Percentiles rank a stretch among this genome's conserved stretches.
Conservation (phyloP, 805 yeast genomes). For the Hanseniaspora vineae region DNA sequence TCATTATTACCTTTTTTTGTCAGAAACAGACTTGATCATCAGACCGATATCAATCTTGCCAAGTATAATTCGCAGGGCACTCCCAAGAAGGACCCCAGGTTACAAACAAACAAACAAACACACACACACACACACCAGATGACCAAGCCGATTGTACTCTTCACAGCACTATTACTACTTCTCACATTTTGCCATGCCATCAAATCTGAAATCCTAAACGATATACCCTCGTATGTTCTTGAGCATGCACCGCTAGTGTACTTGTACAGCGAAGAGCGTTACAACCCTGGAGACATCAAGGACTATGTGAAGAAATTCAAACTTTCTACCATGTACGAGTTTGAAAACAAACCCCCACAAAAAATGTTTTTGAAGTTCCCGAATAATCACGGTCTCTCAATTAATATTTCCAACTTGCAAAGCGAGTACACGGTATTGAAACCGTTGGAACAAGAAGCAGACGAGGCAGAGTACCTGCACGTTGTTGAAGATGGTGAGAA, state of each 20-base stretch:
- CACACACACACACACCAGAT: no score
- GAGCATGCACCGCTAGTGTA: slow-evolving; percentile 70
- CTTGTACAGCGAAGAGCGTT: slow-evolving; percentile 77
- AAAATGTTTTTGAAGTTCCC: slow-evolving; percentile 31
- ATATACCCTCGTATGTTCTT: slow-evolving; percentile 49
- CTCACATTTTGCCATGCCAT: background rate
- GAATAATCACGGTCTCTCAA: background rate
- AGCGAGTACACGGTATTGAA: slow-evolving; percentile 2
- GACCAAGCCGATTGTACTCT: no score
- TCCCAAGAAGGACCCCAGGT: no score
- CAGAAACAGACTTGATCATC: no score
- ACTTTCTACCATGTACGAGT: slow-evolving; percentile 15
- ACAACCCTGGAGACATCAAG: slow-evolving; percentile 70
- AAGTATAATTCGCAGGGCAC: no score
- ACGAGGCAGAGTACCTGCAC: background rate
- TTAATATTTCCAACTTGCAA: slow-evolving; percentile 11
- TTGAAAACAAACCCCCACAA: background rate
- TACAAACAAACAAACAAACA: no score
- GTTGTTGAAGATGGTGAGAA: background rate
- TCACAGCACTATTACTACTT: background rate
- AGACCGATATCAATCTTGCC: no score
- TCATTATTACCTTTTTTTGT: no score
- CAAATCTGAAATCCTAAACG: slow-evolving; percentile 9
- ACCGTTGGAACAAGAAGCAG: background rate
- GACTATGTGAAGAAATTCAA: slow-evolving; percentile 58